A percentile compares a stretch with the other conserved stretches of the same genome.
phyloP scores from a whole-genome alignment of 352 stramenopile genomes.

The Pythium monospermum region DNA sequence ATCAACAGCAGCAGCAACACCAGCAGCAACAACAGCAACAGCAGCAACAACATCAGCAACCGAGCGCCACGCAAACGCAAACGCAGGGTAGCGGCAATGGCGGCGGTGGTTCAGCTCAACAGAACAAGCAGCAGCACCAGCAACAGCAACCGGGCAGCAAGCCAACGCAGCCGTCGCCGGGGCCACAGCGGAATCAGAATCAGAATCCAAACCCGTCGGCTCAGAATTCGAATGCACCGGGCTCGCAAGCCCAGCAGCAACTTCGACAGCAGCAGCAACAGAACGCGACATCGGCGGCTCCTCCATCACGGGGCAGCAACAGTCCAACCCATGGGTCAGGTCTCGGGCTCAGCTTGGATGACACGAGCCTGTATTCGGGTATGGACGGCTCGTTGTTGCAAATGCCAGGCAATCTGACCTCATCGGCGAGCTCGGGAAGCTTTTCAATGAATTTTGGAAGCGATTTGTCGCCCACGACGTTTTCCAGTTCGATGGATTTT shows the following conservation, averaged over 20 bases:
- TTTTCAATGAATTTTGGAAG: slow-evolving; percentile 59
- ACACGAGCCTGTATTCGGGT: slow-evolving; percentile 42
- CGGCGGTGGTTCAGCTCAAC: slow-evolving; percentile 1
- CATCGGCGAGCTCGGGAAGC: slow-evolving; percentile 25
- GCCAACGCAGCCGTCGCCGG: slow-evolving; percentile 5
- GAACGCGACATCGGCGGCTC: neutral
- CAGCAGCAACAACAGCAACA: slow-evolving; percentile 25
- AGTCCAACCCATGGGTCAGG: slow-evolving; percentile 44
- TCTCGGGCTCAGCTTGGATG: slow-evolving; percentile 46
- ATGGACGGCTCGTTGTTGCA: slow-evolving; percentile 56
- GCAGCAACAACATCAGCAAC: slow-evolving; percentile 9
- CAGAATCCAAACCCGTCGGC: neutral
- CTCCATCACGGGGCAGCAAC: slow-evolving; percentile 29
- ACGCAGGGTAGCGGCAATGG: slow-evolving; percentile 6
- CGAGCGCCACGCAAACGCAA: too few relatives aligned
- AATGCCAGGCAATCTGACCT: slow-evolving; percentile 47
- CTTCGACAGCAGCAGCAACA: slow-evolving; percentile 8
- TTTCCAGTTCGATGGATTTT: slow-evolving; percentile 51
- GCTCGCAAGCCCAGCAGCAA: slow-evolving; percentile 8
- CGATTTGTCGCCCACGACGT: slow-evolving; percentile 58
- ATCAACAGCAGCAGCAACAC: slow-evolving; percentile 39
- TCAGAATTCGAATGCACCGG: too few relatives aligned
- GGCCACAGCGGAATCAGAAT: slow-evolving; percentile 3
- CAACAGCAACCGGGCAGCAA: slow-evolving; percentile 10
- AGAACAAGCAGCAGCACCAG: slow-evolving; percentile 5